These are phyloP conservation scores for Psilocybe azurescens DNA, from an alignment of 768 basidiomycete species.

Conservation along the genomic window DNA sequence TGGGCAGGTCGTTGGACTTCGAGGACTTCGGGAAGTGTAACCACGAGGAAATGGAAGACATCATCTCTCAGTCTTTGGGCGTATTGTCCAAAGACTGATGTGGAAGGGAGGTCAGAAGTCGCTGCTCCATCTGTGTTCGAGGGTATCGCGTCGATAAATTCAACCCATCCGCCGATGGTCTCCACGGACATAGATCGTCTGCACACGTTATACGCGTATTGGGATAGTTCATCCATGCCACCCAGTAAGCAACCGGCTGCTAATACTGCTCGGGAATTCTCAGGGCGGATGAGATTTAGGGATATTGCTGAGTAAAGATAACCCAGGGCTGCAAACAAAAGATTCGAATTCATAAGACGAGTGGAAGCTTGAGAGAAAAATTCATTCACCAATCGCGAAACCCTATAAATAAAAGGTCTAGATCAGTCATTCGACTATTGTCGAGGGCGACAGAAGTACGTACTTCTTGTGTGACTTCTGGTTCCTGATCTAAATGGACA, in stretches of 20 bases:
- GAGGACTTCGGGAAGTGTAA: constrained; percentile 71
- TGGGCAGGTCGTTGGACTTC: constrained; percentile 49
- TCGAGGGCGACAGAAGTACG: constrained; percentile 30
- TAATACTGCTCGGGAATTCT: constrained; percentile 85
- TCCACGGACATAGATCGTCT: constrained; percentile 77
- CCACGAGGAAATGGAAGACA: constrained; percentile 78
- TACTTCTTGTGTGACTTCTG: constrained; percentile 86
- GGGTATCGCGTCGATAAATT: constrained; percentile 70
- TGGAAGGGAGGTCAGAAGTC: constrained; percentile 52
- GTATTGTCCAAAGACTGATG: constrained; percentile 77
- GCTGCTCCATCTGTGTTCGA: constrained; percentile 53
- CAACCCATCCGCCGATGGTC: constrained; percentile 77
- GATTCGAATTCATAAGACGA: constrained; percentile 17
- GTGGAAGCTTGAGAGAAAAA: background rate
- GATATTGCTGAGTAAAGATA: constrained; percentile 82
- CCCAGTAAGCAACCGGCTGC: constrained; percentile 86
- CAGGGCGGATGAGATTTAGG: constrained; percentile 67
- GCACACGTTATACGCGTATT: constrained; percentile 79
- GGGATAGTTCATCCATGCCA: constrained; percentile 86
- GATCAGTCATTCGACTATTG: constrained; percentile 15
- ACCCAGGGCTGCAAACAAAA: constrained; percentile 61
- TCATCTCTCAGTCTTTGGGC: constrained; percentile 79
- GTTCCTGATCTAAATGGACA: constrained; percentile 77
- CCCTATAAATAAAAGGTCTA: constrained; percentile 46
- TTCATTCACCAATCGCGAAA: constrained; percentile 69